A percentile compares a stretch with the other conserved stretches of the same genome.
These are phyloP conservation scores for Cryptococcus sp. DNA, from an alignment of 1,284 basidiomycete species.

Conservation along the genomic window DNA sequence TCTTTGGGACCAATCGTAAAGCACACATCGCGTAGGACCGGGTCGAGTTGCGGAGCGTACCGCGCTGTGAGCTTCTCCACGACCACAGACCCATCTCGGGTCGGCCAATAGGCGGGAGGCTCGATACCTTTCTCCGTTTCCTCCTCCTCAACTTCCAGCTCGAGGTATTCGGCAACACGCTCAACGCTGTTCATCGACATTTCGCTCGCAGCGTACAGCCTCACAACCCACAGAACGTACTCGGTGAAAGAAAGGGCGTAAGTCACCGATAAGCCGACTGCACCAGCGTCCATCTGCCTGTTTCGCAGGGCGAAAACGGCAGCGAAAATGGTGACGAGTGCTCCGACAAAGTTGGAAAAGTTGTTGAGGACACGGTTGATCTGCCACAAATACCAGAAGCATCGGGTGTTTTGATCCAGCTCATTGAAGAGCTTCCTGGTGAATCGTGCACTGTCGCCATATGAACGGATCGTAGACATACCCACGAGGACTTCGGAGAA, in stretches of 20 bases:
- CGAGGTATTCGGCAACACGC: conserved; percentile 57
- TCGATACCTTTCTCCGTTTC: conserved; percentile 48
- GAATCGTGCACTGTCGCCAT: conserved; percentile 57
- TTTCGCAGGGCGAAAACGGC: conserved; percentile 53
- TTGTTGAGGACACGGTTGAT: conserved; percentile 55
- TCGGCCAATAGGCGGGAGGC: conserved; percentile 58
- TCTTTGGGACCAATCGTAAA: conserved; percentile 56
- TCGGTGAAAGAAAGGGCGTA: conserved; percentile 54
- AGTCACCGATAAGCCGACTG: conserved; percentile 45
- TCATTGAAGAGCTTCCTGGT: conserved; percentile 52
- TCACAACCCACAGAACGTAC: conserved; percentile 56
- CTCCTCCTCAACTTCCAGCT: conserved; percentile 56
- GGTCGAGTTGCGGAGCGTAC: conserved; percentile 57
- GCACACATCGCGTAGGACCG: conserved; percentile 56
- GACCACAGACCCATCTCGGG: conserved; percentile 51
- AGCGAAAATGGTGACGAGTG: conserved; percentile 55
- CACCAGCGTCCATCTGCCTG: conserved; percentile 49
- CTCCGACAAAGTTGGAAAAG: conserved; percentile 55
- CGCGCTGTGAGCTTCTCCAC: conserved; percentile 55
- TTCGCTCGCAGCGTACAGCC: conserved; percentile 56
- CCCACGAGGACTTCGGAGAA: conserved; percentile 56
- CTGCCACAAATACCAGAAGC: conserved; percentile 53
- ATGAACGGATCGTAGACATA: conserved; percentile 58
- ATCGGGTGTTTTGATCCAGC: conserved; percentile 55
- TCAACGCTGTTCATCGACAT: conserved; percentile 56